These are phyloP conservation scores for Zasmidium angulare DNA, from an alignment of 2,329 filamentous ascomycete species.

Conservation along the genomic window DNA sequence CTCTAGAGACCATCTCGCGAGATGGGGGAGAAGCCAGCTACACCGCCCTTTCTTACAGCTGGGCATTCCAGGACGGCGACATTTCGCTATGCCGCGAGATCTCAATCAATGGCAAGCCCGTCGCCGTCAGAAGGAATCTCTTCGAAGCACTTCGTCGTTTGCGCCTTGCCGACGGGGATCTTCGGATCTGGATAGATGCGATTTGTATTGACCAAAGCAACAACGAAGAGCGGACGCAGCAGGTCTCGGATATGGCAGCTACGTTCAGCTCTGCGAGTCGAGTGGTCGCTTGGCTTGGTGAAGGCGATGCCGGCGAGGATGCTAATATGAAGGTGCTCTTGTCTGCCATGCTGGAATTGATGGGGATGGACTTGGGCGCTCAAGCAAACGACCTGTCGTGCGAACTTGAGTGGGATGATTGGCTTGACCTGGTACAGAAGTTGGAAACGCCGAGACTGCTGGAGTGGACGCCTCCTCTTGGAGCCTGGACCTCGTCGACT, in stretches of 20 bases:
- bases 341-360: neutral
- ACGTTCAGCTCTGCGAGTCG: neutral
- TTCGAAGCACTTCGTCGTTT: neutral
- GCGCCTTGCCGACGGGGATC: neutral
- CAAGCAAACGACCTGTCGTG: neutral
- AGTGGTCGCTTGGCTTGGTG: neutral
- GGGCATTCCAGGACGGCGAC: neutral
- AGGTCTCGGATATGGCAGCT: neutral
- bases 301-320: neutral
- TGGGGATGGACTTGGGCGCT: neutral
- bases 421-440: neutral
- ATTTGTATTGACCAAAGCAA: no score
- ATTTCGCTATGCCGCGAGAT: neutral
- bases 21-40: neutral
- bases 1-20: no score
- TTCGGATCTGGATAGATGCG: neutral
- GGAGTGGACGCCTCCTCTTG: no score
- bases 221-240: neutral
- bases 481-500: neutral
- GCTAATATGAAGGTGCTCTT: neutral
- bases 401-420: neutral
- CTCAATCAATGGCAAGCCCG: neutral
- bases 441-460: no score
- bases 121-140: neutral
- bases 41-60: constrained; percentile 2